Conservation (phyloP, 83 land plant species). For the Larix sibirica region DNA sequence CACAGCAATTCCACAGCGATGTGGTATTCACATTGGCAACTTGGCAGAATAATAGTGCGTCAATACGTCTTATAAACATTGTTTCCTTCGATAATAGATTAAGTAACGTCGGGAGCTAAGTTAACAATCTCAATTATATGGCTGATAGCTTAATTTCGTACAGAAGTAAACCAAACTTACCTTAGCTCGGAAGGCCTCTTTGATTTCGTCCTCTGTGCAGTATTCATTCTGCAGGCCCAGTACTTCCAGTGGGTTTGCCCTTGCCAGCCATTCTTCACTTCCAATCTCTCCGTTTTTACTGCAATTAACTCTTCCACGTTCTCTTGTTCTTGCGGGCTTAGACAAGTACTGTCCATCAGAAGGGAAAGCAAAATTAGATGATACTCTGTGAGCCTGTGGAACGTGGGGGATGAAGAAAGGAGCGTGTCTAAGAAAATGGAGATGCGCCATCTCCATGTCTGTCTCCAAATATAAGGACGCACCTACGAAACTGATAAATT, state of each 20-base stretch:
- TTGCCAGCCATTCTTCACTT: background rate
- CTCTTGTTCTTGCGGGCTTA: background rate
- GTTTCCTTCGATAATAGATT: no score
- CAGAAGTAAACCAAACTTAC: background rate
- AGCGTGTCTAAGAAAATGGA: no score
- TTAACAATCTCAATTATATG: background rate
- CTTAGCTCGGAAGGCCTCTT: conserved; percentile 6
- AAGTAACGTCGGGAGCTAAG: background rate
- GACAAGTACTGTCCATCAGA: background rate
- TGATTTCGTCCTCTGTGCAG: background rate
- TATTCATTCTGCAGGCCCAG: background rate
- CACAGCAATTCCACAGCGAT: no score
- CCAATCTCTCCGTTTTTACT: background rate
- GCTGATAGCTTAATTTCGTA: background rate
- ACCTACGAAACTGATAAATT: no score
- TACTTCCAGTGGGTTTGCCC: background rate
- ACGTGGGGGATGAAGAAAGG: no score
- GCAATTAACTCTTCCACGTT: background rate
- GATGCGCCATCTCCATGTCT: no score
- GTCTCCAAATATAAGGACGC: no score
- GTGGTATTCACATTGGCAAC: no score
- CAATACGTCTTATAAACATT: no score
- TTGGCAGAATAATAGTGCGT: no score
- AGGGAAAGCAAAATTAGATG: background rate
- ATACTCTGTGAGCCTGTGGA: no score